Percentiles rank a stretch among this genome's conserved stretches.
Conservation (phyloP, 2,329 filamentous ascomycete species). For the Neurospora sp. region DNA sequence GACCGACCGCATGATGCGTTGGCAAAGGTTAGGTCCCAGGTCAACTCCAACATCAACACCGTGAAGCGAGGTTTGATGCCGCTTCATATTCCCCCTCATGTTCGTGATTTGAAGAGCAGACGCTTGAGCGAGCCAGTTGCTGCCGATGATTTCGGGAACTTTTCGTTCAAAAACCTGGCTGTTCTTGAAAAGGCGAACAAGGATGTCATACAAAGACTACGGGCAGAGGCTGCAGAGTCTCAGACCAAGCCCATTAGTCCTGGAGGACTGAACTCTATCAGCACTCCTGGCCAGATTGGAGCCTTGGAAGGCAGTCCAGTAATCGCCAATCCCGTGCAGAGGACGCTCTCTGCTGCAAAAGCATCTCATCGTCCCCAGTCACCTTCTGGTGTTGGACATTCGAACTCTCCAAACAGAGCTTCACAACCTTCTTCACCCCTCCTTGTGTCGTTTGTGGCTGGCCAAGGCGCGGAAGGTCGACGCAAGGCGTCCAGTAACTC, state of each 20-base stretch:
- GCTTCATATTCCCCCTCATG: slow-evolving; percentile 90
- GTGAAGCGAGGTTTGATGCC: slow-evolving; percentile 91
- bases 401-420: slow-evolving; percentile 73
- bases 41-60: slow-evolving; percentile 76
- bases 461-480: slow-evolving; percentile 64
- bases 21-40: slow-evolving; percentile 77
- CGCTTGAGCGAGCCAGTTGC: slow-evolving; percentile 83
- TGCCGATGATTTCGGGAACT: slow-evolving; percentile 89
- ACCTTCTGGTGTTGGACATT: slow-evolving; percentile 68
- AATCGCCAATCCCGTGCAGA: slow-evolving; percentile 67
- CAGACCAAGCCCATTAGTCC: slow-evolving; percentile 46
- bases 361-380: slow-evolving; percentile 70
- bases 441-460: slow-evolving; percentile 92
- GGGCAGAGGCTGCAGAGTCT: slow-evolving; percentile 73
- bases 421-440: slow-evolving; percentile 77
- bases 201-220: slow-evolving; percentile 92
- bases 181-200: slow-evolving; percentile 98
- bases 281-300: slow-evolving; percentile 47
- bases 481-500: slow-evolving; percentile 89
- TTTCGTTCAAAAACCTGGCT: slow-evolving; percentile 93
- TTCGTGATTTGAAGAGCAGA: slow-evolving; percentile 79
- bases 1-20: slow-evolving; percentile 92
- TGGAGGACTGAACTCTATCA: slow-evolving; percentile 29
- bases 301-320: slow-evolving; percentile 78
- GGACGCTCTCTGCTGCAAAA: slow-evolving; percentile 75